These are phyloP conservation scores for Debaryomyces prosopidis DNA, from an alignment of 805 yeast species.

Conservation along the genomic window DNA sequence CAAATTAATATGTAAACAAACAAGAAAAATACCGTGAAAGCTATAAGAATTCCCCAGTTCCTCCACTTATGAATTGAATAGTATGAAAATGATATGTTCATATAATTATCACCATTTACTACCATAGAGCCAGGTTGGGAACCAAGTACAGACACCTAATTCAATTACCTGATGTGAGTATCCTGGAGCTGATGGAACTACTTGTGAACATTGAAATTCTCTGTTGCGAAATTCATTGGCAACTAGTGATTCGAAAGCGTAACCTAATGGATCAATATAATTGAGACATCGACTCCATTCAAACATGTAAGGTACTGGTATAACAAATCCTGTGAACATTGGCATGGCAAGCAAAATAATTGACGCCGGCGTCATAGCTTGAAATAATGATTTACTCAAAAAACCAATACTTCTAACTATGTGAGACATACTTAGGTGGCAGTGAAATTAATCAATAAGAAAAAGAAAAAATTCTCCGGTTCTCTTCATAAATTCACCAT, in stretches of 20 bases:
- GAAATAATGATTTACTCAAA: slow-evolving; percentile 44
- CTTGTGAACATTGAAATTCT: slow-evolving; percentile 46
- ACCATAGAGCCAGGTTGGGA: slow-evolving; percentile 16
- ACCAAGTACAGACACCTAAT: slow-evolving; percentile 23
- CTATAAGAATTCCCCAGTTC: slow-evolving; percentile 60
- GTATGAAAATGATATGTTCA: slow-evolving; percentile 45
- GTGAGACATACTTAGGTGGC: slow-evolving; percentile 57
- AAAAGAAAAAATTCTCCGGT: slow-evolving; percentile 57
- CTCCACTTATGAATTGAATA: slow-evolving; percentile 55
- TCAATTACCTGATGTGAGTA: slow-evolving; percentile 19
- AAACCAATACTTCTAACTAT: slow-evolving; percentile 57
- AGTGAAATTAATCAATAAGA: slow-evolving; percentile 40
- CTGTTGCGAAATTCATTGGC: slow-evolving; percentile 55
- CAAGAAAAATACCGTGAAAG: slow-evolving; percentile 54
- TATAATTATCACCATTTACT: slow-evolving; percentile 18
- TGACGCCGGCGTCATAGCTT: slow-evolving; percentile 62
- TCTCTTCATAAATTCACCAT: slow-evolving; percentile 53
- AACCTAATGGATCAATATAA: slow-evolving; percentile 58
- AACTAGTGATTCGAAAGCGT: slow-evolving; percentile 58
- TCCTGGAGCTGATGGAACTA: slow-evolving; percentile 46
- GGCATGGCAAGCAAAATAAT: slow-evolving; percentile 47
- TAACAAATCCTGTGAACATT: slow-evolving; percentile 57
- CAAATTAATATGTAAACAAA: slow-evolving; percentile 51
- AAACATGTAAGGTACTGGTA: slow-evolving; percentile 55
- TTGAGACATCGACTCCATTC: slow-evolving; percentile 70